phyloP scores from a whole-genome alignment of 805 yeast species.

The Brettanomyces anomalus region DNA sequence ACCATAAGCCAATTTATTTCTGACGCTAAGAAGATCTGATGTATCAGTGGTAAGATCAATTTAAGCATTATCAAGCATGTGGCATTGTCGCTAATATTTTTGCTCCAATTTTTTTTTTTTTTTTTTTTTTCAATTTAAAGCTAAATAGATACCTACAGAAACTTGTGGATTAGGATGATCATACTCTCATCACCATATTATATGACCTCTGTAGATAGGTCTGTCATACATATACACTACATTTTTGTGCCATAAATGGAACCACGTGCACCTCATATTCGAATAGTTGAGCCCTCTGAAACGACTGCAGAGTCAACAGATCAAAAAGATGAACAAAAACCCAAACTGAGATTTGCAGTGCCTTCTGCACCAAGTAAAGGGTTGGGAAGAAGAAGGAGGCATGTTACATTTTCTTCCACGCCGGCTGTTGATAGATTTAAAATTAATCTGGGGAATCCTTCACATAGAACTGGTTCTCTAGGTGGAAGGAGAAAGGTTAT shows the following conservation, averaged over 20 bases:
- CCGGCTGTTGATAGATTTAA: background rate
- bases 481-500: constrained; percentile 43
- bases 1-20: no score
- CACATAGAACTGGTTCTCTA: background rate
- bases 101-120: no score
- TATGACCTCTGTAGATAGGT: no score
- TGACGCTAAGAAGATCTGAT: no score
- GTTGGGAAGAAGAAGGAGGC: background rate
- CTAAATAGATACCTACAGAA: no score
- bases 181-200: no score
- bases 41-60: no score
- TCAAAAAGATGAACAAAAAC: background rate
- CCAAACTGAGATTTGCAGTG: constrained; percentile 1
- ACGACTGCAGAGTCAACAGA: background rate
- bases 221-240: no score
- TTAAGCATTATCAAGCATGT: no score
- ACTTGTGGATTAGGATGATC: no score
- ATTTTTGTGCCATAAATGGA: background rate
- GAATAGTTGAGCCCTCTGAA: background rate
- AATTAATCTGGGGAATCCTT: background rate
- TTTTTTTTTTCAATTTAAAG: no score
- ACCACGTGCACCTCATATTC: background rate
- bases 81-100: no score
- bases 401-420: background rate
- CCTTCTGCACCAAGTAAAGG: background rate